These are phyloP conservation scores for Clarkia xantiana DNA, from an alignment of 345 rosid species.

Conservation along the genomic window DNA sequence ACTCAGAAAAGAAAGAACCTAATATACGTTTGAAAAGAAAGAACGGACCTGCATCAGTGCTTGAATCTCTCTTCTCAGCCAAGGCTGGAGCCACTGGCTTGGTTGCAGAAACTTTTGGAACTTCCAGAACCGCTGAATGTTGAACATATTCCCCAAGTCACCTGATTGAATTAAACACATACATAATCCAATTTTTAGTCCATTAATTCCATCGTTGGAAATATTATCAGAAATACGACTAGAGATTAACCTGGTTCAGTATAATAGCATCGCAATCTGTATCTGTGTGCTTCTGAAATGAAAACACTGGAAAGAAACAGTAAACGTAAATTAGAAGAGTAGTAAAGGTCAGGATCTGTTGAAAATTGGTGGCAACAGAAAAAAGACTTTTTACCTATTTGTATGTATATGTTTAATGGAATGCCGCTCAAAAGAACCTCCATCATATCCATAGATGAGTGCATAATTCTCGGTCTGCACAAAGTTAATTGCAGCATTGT, in stretches of 20 bases:
- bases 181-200: slow-evolving; percentile 6
- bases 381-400: slow-evolving; percentile 27
- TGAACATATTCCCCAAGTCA: slow-evolving; percentile 28
- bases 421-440: slow-evolving; percentile 48
- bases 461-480: slow-evolving; percentile 59
- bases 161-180: slow-evolving; percentile 31
- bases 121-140: slow-evolving; percentile 55
- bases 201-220: background rate
- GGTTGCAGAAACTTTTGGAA: slow-evolving; percentile 39
- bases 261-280: slow-evolving; percentile 59
- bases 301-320: slow-evolving; percentile 32
- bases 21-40: background rate
- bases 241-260: slow-evolving; percentile 41
- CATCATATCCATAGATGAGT: slow-evolving; percentile 51
- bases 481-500: slow-evolving; percentile 2
- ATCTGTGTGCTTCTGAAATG: slow-evolving; percentile 58
- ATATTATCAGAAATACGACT: slow-evolving; percentile 2
- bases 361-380: background rate
- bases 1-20: background rate
- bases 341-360: background rate
- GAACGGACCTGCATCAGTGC: slow-evolving; percentile 59
- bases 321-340: background rate
- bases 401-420: slow-evolving; percentile 24
- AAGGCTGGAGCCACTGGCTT: slow-evolving; percentile 45
- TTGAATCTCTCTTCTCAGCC: slow-evolving; percentile 83